A percentile compares a stretch with the other conserved stretches of the same genome.
phyloP scores from a whole-genome alignment of 192 early-diverging fungal species.

The Rhizophlyctis rosea region DNA sequence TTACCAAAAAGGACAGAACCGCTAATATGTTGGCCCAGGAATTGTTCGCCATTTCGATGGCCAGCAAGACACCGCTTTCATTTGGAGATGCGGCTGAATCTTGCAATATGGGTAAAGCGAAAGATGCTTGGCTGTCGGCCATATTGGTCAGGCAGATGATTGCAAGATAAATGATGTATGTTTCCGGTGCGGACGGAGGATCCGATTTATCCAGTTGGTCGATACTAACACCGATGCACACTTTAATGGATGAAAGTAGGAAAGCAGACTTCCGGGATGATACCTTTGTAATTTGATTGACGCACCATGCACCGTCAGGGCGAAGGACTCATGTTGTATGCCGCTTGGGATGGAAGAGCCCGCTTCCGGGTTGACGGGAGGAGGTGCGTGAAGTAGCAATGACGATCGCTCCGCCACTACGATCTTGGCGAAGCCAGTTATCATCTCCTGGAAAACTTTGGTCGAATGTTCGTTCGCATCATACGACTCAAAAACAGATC shows the following conservation, averaged over 20 bases:
- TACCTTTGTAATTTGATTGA: conserved; percentile 73
- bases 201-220: conserved; percentile 94
- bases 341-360: too few relatives aligned
- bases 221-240: conserved; percentile 42
- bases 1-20: conserved; percentile 71
- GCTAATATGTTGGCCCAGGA: conserved; percentile 80
- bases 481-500: conserved; percentile 68
- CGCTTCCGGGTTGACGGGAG: conserved; percentile 10
- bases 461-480: conserved; percentile 72
- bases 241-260: background rate
- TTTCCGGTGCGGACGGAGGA: conserved; percentile 83
- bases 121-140: conserved; percentile 68
- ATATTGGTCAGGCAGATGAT: conserved; percentile 66
- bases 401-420: conserved; percentile 72
- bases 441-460: conserved; percentile 78
- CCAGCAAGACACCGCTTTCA: conserved; percentile 49
- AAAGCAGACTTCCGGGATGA: conserved; percentile 1
- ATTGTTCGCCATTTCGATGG: conserved; percentile 71
- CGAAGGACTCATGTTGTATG: conserved; percentile 16
- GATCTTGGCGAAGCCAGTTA: conserved; percentile 65
- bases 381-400: conserved; percentile 31
- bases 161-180: conserved; percentile 79
- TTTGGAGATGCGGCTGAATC: conserved; percentile 33
- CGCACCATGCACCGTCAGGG: conserved; percentile 48
- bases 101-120: conserved; percentile 51